phyloP scores from a whole-genome alignment of 176 grass and related monocot species.

The sorghum (Sorghum bicolor) region DNA sequence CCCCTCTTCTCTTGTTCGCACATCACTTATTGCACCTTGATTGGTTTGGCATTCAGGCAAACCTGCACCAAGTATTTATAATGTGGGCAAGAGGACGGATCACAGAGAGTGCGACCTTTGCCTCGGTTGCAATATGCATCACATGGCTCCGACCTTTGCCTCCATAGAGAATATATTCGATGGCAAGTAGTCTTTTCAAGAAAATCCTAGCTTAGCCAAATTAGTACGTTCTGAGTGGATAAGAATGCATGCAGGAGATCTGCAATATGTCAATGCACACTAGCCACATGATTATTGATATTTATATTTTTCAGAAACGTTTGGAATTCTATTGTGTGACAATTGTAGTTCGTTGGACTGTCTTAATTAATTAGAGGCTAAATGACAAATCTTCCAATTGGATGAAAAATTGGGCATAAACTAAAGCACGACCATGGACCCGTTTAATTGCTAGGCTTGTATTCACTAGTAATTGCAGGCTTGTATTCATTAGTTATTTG shows the following conservation, averaged over 20 bases:
- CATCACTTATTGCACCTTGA: neutral
- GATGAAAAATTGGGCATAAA: neutral
- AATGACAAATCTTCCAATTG: neutral
- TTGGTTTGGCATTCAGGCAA: neutral
- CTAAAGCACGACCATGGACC: neutral
- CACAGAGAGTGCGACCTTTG: neutral
- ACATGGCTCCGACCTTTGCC: neutral
- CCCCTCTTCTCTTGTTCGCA: constrained; percentile 13
- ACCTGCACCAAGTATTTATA: constrained; percentile 31
- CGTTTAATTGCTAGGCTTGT: neutral
- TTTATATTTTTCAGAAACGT: neutral
- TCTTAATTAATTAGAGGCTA: neutral
- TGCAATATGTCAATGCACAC: neutral
- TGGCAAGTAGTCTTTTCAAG: constrained; percentile 6
- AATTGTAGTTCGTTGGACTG: neutral
- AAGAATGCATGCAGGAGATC: neutral
- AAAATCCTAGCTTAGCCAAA: constrained; percentile 32
- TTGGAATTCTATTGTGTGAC: neutral
- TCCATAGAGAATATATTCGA: constrained; percentile 40
- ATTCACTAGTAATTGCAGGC: neutral
- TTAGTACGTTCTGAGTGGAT: constrained; percentile 4
- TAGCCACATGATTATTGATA: neutral
- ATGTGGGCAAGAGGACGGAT: neutral
- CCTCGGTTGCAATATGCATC: neutral
- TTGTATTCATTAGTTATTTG: neutral